Percentiles rank a stretch among this genome's conserved stretches.
phyloP scores from a whole-genome alignment of 2,329 filamentous ascomycete species.

The Fusarium globosum region DNA sequence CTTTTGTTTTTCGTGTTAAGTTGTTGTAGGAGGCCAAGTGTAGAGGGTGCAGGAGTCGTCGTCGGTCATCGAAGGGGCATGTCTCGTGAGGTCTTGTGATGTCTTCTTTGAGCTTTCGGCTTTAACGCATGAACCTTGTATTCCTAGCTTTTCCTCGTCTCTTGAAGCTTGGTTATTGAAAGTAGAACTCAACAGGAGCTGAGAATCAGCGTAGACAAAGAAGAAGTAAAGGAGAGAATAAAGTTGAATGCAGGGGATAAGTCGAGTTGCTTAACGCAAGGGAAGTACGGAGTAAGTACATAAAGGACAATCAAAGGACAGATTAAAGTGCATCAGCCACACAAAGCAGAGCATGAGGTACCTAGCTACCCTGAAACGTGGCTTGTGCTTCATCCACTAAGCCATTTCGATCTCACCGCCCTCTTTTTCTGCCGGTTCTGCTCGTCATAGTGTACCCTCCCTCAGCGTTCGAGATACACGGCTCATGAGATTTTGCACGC shows the following conservation, averaged over 20 bases:
- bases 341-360: neutral
- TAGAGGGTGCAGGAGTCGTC: neutral
- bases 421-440: constrained; percentile 25
- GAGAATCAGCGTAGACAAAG: neutral
- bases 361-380: constrained; percentile 22
- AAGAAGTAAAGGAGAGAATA: constrained; percentile 13
- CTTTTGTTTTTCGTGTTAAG: neutral
- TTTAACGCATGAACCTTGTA: constrained; percentile 5
- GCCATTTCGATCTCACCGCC: constrained; percentile 20
- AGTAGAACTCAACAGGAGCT: too few relatives aligned
- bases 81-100: constrained; percentile 32
- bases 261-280: neutral
- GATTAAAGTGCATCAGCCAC: constrained; percentile 32
- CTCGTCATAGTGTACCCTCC: constrained; percentile 21
- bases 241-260: constrained; percentile 14
- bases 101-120: constrained; percentile 7
- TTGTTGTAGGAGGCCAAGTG: neutral
- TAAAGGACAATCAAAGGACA: constrained; percentile 17
- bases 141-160: neutral
- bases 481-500: constrained; percentile 33
- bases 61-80: constrained; percentile 36
- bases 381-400: constrained; percentile 5
- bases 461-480: neutral
- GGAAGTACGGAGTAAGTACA: neutral
- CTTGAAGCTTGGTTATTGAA: neutral